phyloP scores from a whole-genome alignment of 805 yeast genomes.

The Saturnispora halmiae region DNA sequence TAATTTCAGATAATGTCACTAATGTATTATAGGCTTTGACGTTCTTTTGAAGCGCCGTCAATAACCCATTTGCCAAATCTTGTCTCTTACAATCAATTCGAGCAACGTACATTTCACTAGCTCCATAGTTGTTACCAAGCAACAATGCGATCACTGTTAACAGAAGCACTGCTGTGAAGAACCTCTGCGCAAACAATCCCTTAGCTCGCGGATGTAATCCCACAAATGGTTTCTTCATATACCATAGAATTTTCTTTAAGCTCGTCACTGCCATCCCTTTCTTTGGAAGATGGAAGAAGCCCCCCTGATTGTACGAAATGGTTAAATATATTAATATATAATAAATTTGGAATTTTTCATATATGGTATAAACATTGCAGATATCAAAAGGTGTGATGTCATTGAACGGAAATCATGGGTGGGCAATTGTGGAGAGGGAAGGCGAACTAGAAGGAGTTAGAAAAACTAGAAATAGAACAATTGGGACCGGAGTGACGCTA shows the following conservation, averaged over 20 bases:
- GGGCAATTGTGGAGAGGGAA: too few species aligned
- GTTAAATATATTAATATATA: too few species aligned
- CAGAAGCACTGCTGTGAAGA: conserved; percentile 8
- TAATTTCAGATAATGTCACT: conserved; percentile 42
- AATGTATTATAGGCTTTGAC: conserved; percentile 21
- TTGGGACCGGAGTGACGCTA: background rate
- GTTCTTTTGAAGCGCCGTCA: conserved; percentile 31
- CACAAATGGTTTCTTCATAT: conserved; percentile 18
- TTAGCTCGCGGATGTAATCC: conserved; percentile 24
- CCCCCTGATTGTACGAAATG: too few species aligned
- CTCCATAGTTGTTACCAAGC: background rate
- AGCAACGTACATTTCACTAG: conserved; percentile 4
- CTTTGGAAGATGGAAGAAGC: too few species aligned
- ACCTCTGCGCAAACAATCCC: conserved; percentile 17
- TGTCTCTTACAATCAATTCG: conserved; percentile 42
- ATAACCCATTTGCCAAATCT: conserved; percentile 46
- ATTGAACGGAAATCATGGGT: too few species aligned
- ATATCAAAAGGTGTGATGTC: too few species aligned
- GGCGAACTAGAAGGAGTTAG: background rate
- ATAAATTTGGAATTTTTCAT: too few species aligned
- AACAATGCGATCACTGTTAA: conserved; percentile 4
- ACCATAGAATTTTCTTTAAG: background rate
- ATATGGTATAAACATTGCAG: too few species aligned
- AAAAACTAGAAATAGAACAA: background rate
- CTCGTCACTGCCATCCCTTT: background rate